Evolutionary conservation across 2,329 filamentous ascomycete species (phyloP), one percentile per base, ranked within the genome.

Genomic region (Dactylella cylindrospora): DNA sequence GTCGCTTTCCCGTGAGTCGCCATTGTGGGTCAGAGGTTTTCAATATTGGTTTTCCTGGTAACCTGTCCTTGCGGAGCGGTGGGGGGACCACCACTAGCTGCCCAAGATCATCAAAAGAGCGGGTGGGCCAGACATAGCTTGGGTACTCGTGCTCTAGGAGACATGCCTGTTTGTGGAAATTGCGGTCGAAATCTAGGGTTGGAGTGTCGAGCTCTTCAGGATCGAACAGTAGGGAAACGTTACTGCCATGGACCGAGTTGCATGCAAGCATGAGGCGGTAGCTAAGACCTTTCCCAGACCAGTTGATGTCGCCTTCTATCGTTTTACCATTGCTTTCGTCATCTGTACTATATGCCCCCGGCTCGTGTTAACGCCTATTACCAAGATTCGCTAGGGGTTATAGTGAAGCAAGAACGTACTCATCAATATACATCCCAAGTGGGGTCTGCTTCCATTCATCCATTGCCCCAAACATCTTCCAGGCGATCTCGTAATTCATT

Each of bases 221-320:
- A 15, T 61, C 47, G 26, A 31, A 61, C 15, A 29, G 43, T 4
- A 61, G 35, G 19, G 52, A 47, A 10, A 49, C 47, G 15, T 61
- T 61, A 13, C 47, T 53, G 6, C 55, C 55, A 9, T 49, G 50
- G 22, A 61, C 55, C 6, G 55, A 61, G 29, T 61, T 51, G 47
- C 55, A 53, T 28, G 55, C 53, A 12, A 61, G 55, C 29, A 52
- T 35, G 6, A 61, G 36, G 7, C 55, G 55, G 4, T 33, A 36
- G 13, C 53, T 61, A 13, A 61, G 41, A 5, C 52, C 40, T n/a
- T 17, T 29, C 35, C 36, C 44, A 6, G 40, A 41, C 55, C 55
- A 61, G 9, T 19, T 33, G 12, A 61, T 49, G 6, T 61, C 55
- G 13, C 29, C 26, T 20, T 61, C 28, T 2, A 12, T 20, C 3